Conservation (phyloP, 148 eudicot species). For the Rhododendron henanense region DNA sequence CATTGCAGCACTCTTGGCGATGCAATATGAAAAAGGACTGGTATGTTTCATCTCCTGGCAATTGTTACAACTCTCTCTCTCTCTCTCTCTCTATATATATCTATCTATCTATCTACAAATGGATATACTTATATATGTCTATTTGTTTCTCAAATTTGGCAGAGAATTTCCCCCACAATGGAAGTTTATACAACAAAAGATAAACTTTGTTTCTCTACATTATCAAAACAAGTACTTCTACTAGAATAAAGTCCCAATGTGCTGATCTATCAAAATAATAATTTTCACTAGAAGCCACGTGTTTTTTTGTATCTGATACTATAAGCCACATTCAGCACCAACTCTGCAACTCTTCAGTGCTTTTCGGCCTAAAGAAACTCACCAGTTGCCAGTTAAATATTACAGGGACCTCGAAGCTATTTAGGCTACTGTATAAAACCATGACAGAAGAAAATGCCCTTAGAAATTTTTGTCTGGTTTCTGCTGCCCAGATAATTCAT, state of each 20-base stretch:
- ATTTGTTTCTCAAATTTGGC: not conserved
- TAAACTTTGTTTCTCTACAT: not conserved
- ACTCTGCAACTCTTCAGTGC: not conserved
- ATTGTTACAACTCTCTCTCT: not conserved
- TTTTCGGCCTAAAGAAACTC: not conserved
- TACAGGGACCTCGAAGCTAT: not conserved
- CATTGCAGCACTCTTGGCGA: conserved; percentile 96
- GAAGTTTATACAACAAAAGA: not conserved
- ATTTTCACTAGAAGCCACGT: not conserved
- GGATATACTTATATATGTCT: not conserved
- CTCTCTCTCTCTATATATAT: not conserved
- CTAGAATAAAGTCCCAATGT: not conserved
- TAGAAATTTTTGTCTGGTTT: not conserved
- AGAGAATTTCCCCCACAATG: not conserved
- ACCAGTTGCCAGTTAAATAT: not conserved
- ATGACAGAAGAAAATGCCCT: not conserved
- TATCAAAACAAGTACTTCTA: not conserved
- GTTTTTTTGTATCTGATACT: not conserved
- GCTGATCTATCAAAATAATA: not conserved
- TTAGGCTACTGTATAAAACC: not conserved
- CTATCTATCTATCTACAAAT: too few relatives aligned
- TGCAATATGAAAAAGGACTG: conserved; percentile 88
- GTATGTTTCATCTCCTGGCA: conserved; percentile 38
- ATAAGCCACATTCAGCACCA: not conserved
- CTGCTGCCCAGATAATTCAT: not conserved